These are phyloP conservation scores for Astragalus glycyphyllos DNA, from an alignment of 306 rosid species.

Conservation along the genomic window DNA sequence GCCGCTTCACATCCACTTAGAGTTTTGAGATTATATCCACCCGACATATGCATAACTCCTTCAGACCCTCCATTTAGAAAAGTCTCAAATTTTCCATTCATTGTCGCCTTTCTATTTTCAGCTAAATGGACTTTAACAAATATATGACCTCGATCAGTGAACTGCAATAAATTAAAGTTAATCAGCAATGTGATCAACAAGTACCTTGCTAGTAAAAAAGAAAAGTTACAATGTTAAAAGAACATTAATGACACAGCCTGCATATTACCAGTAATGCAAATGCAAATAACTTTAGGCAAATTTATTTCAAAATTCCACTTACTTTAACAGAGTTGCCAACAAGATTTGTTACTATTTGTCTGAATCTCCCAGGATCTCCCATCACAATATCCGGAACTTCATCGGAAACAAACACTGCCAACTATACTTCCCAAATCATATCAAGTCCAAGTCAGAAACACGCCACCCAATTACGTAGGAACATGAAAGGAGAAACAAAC, in stretches of 20 bases:
- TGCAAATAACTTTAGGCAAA: background rate
- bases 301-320: conserved; percentile 43
- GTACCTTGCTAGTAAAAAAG: background rate
- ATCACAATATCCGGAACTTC: conserved; percentile 86
- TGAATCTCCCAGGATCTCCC: conserved; percentile 98
- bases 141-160: conserved; percentile 95
- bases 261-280: conserved; percentile 22
- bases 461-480: conserved; percentile 33
- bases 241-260: conserved; percentile 22
- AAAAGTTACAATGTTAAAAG: background rate
- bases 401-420: conserved; percentile 96
- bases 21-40: conserved; percentile 66
- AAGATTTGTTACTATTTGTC: conserved; percentile 94
- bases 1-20: conserved; percentile 93
- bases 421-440: conserved; percentile 61
- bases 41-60: conserved; percentile 51
- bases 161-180: conserved; percentile 61
- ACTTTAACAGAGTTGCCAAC: conserved; percentile 98
- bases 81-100: conserved; percentile 58
- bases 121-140: conserved; percentile 86
- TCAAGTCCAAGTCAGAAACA: conserved; percentile 36
- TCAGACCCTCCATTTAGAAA: conserved; percentile 66
- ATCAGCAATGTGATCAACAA: conserved; percentile 36
- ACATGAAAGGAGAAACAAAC: conserved; percentile 19
- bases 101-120: conserved; percentile 53